These are phyloP conservation scores for Silene noctiflora DNA, from an alignment of 179 eudicot genomes.

Conservation along the genomic window DNA sequence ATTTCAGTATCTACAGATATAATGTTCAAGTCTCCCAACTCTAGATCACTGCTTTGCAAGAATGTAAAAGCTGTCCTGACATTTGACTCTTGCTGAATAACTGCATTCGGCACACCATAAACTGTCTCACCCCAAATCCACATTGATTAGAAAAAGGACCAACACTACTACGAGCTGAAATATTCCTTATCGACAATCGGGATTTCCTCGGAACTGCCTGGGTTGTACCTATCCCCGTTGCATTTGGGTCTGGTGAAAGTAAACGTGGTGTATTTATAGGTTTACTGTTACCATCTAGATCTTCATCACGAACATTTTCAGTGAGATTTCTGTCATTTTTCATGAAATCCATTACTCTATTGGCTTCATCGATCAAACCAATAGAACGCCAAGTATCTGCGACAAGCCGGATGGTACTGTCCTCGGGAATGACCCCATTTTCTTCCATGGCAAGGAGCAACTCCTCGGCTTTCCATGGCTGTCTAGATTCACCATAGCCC, in stretches of 20 bases:
- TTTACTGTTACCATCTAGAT: conserved; percentile 18
- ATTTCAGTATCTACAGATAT: neutral
- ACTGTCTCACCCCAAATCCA: conserved; percentile 33
- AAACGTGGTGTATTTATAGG: conserved; percentile 13
- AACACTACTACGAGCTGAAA: conserved; percentile 20
- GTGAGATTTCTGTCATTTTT: neutral
- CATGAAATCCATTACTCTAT: conserved; percentile 33
- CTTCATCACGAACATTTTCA: conserved; percentile 21
- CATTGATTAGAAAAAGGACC: conserved; percentile 25
- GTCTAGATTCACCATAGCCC: conserved; percentile 89
- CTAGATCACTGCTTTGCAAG: conserved; percentile 23
- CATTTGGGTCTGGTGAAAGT: conserved; percentile 25
- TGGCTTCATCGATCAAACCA: conserved; percentile 62
- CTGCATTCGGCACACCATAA: conserved; percentile 12
- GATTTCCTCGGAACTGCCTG: conserved; percentile 31
- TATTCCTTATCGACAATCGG: conserved; percentile 27
- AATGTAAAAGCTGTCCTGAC: conserved; percentile 18
- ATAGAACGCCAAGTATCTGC: conserved; percentile 79
- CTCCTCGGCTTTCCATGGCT: conserved; percentile 90
- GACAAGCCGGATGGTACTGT: conserved; percentile 55
- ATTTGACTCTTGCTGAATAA: conserved; percentile 1
- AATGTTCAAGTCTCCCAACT: neutral
- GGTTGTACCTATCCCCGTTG: conserved; percentile 32
- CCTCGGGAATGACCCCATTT: conserved; percentile 47
- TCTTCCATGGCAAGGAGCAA: conserved; percentile 54